Evolutionary conservation across 2,329 filamentous ascomycete species (phyloP).

Genomic region (Fusarium nanum): DNA sequence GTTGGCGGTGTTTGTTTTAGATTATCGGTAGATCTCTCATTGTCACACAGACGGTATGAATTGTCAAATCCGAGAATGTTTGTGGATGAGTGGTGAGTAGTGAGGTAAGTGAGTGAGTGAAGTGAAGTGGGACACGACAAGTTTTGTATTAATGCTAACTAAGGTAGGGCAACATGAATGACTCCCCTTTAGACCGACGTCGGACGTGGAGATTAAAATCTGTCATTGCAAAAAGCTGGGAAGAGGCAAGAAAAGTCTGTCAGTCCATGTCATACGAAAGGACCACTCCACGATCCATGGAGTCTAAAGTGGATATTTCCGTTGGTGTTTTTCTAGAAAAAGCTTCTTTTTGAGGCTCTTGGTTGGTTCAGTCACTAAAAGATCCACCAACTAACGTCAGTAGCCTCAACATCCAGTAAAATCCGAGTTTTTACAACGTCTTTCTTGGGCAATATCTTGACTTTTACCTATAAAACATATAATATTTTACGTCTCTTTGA

Average conservation of each 20-base stretch:
- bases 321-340: slow-evolving; percentile 37
- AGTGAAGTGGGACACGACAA: slow-evolving; percentile 8
- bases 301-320: slow-evolving; percentile 18
- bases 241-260: slow-evolving; percentile 40
- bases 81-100: no score
- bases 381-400: slow-evolving; percentile 5
- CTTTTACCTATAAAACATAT: rapidly evolving
- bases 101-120: no score
- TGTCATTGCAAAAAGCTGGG: slow-evolving; percentile 4
- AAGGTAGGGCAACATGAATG: not conserved
- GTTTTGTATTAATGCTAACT: slow-evolving; percentile 25
- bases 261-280: slow-evolving; percentile 37
- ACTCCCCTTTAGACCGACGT: slow-evolving; percentile 31
- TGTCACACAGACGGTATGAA: slow-evolving; percentile 35
- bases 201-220: slow-evolving; percentile 21
- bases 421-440: not conserved
- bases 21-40: slow-evolving; percentile 32
- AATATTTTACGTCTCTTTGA: rapidly evolving
- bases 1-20: slow-evolving; percentile 1
- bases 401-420: not conserved
- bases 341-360: not conserved
- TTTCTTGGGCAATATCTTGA: not conserved
- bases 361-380: slow-evolving; percentile 16
- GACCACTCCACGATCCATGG: slow-evolving; percentile 33
- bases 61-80: not conserved